These are phyloP conservation scores for Picea sitchensis DNA, from an alignment of 75 land plant species.

Conservation along the genomic window DNA sequence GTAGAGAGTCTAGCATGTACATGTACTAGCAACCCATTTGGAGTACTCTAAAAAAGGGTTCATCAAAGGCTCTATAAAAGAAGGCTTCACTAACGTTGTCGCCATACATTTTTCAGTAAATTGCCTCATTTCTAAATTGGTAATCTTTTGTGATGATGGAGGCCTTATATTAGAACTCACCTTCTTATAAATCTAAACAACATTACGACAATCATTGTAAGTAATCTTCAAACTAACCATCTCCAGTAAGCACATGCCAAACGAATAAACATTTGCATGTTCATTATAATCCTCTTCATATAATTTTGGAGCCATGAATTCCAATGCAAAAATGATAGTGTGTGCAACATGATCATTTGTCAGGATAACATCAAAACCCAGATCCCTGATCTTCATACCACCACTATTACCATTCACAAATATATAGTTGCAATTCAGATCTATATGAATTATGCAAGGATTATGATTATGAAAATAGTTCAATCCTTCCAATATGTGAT, in stretches of 20 bases:
- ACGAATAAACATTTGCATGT: constrained; percentile 69
- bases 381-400: constrained; percentile 15
- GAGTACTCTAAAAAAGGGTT: constrained; percentile 24
- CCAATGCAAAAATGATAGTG: constrained; percentile 64
- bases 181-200: constrained; percentile 60
- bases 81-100: constrained; percentile 20
- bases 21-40: not conserved
- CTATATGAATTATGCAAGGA: too few relatives aligned
- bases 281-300: constrained; percentile 83
- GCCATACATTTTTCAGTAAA: constrained; percentile 40
- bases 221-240: constrained; percentile 65
- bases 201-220: constrained; percentile 65
- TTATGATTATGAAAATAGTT: too few relatives aligned
- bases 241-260: constrained; percentile 84
- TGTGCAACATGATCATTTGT: constrained; percentile 48
- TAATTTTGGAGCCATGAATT: constrained; percentile 87
- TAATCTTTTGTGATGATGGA: constrained; percentile 32
- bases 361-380: constrained; percentile 63
- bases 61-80: constrained; percentile 34
- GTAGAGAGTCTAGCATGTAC: too few relatives aligned
- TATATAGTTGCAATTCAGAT: too few relatives aligned
- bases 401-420: too few relatives aligned
- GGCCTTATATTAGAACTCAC: constrained; percentile 57
- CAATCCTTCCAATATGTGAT: too few relatives aligned
- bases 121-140: constrained; percentile 26